phyloP scores from a whole-genome alignment of 768 basidiomycete genomes.

The Coprinopsis marcescibilis region DNA sequence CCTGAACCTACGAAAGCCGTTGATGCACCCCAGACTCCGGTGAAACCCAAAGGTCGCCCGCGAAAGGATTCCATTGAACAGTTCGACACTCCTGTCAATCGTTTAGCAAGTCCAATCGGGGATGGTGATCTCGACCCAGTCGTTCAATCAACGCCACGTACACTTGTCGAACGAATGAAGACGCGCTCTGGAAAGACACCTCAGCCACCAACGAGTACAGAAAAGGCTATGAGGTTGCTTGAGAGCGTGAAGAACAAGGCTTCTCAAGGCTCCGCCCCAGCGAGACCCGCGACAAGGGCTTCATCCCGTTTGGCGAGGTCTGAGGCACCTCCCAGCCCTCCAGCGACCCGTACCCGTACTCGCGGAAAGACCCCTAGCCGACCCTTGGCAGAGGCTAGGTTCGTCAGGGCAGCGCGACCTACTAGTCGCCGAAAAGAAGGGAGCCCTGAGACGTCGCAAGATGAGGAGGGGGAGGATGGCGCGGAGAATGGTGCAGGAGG shows the following conservation, averaged over 20 bases:
- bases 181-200: conserved; percentile 27
- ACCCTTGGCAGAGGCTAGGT: too few species aligned
- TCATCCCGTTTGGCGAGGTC: conserved; percentile 3
- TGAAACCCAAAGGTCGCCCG: not conserved
- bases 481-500: not conserved
- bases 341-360: too few species aligned
- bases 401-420: too few species aligned
- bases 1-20: not conserved
- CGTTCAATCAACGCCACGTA: conserved; percentile 15
- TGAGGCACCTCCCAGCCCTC: too few species aligned
- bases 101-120: conserved; percentile 17
- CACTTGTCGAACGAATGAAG: conserved; percentile 39
- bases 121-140: conserved; percentile 12
- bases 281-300: too few species aligned
- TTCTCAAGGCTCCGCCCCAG: not conserved
- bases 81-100: conserved; percentile 29
- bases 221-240: conserved; percentile 5
- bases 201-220: not conserved
- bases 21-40: not conserved
- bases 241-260: conserved; percentile 1
- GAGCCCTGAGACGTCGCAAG: too few species aligned
- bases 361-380: too few species aligned
- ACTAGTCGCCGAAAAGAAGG: not conserved
- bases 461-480: not conserved
- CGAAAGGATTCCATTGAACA: conserved; percentile 41